Conservation (phyloP, 2,329 filamentous ascomycete genomes). For the Alternaria sp. region DNA sequence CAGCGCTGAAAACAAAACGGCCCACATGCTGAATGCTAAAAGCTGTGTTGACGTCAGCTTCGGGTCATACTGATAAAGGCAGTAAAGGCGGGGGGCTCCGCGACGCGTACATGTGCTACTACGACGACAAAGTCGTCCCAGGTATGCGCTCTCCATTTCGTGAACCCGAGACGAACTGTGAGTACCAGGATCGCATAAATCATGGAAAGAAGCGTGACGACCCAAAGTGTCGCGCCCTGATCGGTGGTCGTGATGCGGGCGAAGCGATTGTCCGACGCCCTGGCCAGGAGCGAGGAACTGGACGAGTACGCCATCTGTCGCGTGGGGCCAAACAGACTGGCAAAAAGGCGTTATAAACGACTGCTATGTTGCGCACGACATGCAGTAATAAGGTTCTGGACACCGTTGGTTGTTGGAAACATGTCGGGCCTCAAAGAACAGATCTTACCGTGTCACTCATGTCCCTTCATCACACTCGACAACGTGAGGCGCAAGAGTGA, state of each 20-base stretch:
- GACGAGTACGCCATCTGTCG: neutral
- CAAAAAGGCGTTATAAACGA: neutral
- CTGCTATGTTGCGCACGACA: neutral
- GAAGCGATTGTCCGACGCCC: slow-evolving; percentile 7
- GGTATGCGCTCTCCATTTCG: slow-evolving; percentile 4
- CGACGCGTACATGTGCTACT: slow-evolving; percentile 6
- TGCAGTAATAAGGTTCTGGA: neutral
- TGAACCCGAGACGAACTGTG: slow-evolving; percentile 2
- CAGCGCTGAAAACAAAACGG: neutral
- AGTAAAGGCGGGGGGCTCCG: neutral
- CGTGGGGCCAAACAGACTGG: neutral
- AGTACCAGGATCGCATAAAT: slow-evolving; percentile 7
- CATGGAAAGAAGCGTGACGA: neutral
- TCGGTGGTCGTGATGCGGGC: slow-evolving; percentile 2
- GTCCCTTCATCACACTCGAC: neutral
- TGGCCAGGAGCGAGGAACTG: neutral
- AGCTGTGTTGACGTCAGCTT: neutral
- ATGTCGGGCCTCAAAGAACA: neutral
- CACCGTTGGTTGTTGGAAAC: neutral
- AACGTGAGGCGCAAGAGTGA: neutral
- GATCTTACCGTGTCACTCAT: neutral
- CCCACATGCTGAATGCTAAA: slow-evolving; percentile 6
- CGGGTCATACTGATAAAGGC: neutral
- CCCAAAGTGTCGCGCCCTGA: slow-evolving; percentile 11
- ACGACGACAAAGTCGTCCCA: slow-evolving; percentile 5